Evolutionary conservation across 1,284 basidiomycete species (phyloP).

Genomic region (Irpex lacteus): DNA sequence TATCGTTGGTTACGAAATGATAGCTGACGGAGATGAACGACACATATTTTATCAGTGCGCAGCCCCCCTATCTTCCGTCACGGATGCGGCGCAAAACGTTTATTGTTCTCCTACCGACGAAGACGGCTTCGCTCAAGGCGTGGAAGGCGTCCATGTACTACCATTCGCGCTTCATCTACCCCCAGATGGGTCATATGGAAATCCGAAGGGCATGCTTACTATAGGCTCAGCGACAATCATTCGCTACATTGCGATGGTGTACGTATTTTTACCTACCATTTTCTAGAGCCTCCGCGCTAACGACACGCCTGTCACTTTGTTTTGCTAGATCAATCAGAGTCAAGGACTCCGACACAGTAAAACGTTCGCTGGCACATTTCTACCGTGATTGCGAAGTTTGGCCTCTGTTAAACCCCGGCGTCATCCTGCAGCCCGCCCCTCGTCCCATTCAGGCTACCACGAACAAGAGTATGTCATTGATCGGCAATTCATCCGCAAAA

Average conservation of each 20-base stretch:
- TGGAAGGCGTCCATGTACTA: slow-evolving; percentile 70
- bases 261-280: slow-evolving; percentile 24
- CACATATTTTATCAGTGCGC: slow-evolving; percentile 88
- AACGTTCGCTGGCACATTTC: slow-evolving; percentile 87
- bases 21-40: slow-evolving; percentile 58
- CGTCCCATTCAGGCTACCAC: slow-evolving; percentile 62
- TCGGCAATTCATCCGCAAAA: slow-evolving; percentile 53
- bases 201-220: slow-evolving; percentile 68
- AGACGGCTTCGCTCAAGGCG: slow-evolving; percentile 70
- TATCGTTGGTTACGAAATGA: slow-evolving; percentile 85
- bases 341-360: slow-evolving; percentile 59
- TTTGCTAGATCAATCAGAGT: slow-evolving; percentile 71
- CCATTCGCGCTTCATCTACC: slow-evolving; percentile 83
- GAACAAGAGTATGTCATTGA: slow-evolving; percentile 60
- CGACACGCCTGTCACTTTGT: slow-evolving; percentile 1
- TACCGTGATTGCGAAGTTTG: slow-evolving; percentile 85
- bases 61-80: slow-evolving; percentile 55
- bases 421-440: slow-evolving; percentile 60
- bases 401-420: slow-evolving; percentile 72
- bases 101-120: slow-evolving; percentile 58
- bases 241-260: slow-evolving; percentile 85
- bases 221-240: slow-evolving; percentile 62
- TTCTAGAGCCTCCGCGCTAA: slow-evolving; percentile 1
- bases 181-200: slow-evolving; percentile 52
- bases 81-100: slow-evolving; percentile 37